Conservation (phyloP, 192 early-diverging fungal species). For the Coemansia interrupta region DNA sequence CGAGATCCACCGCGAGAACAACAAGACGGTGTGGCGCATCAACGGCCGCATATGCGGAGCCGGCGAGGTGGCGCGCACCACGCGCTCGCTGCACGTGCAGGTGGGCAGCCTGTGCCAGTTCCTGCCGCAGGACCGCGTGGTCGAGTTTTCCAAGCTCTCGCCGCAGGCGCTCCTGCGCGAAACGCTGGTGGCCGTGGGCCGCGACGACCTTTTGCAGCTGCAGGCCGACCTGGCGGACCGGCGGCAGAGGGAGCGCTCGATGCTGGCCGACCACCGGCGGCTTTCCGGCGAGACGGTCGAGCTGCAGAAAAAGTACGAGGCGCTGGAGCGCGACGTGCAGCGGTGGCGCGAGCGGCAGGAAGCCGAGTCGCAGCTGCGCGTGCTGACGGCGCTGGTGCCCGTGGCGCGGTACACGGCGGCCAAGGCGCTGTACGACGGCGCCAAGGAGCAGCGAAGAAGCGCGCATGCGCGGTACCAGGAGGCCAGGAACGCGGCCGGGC, state of each 20-base stretch:
- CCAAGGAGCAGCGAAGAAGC: conserved; percentile 42
- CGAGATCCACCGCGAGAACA: conserved; percentile 60
- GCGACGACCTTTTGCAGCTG: conserved; percentile 57
- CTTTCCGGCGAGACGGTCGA: conserved; percentile 58
- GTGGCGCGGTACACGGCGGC: conserved; percentile 61
- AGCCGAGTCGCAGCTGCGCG: conserved; percentile 59
- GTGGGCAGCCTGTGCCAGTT: conserved; percentile 98
- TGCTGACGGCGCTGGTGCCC: conserved; percentile 61
- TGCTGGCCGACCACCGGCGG: conserved; percentile 47
- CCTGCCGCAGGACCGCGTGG: conserved; percentile 92
- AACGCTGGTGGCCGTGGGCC: conserved; percentile 83
- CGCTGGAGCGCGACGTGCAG: conserved; percentile 73
- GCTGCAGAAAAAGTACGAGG: conserved; percentile 65
- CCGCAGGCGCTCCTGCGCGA: conserved; percentile 72
- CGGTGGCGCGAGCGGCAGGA: conserved; percentile 69
- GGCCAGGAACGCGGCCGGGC: conserved; percentile 18
- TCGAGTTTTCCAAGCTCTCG: conserved; percentile 86
- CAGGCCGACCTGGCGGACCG: conserved; percentile 66
- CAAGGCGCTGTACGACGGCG: conserved; percentile 55
- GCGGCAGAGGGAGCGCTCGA: conserved; percentile 55
- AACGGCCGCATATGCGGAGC: conserved; percentile 66
- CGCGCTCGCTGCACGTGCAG: conserved; percentile 73
- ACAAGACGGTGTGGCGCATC: conserved; percentile 72
- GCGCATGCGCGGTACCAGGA: conserved; percentile 42
- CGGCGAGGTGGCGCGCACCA: conserved; percentile 62